Evolutionary conservation across 2,329 filamentous ascomycete species (phyloP).

Genomic region (Chaetomium sp.): DNA sequence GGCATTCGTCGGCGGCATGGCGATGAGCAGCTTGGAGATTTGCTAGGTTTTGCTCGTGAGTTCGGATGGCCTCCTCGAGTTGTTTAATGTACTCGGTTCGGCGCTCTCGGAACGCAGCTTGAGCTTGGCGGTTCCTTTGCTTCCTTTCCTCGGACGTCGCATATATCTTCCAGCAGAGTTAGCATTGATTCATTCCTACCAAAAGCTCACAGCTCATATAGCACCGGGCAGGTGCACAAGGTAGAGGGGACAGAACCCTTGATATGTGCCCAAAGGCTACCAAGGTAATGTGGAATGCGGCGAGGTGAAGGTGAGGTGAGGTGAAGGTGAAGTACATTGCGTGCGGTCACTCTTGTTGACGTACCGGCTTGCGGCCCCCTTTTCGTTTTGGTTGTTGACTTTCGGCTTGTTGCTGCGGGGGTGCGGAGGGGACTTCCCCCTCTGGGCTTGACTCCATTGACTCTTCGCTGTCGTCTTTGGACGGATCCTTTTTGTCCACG

Average conservation of each 20-base stretch:
- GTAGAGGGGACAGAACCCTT: slow-evolving; percentile 3
- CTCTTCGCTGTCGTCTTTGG: slow-evolving; percentile 55
- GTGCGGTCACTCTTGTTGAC: slow-evolving; percentile 24
- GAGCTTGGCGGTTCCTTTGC: slow-evolving; percentile 92
- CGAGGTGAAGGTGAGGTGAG: too few relatives aligned
- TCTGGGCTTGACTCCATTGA: slow-evolving; percentile 56
- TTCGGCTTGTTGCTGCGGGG: slow-evolving; percentile 40
- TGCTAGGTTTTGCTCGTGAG: slow-evolving; percentile 90
- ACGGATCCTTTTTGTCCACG: slow-evolving; percentile 53
- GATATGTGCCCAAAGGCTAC: background rate
- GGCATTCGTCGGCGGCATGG: slow-evolving; percentile 88
- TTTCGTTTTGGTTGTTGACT: slow-evolving; percentile 80
- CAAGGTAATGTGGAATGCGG: background rate
- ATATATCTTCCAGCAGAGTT: slow-evolving; percentile 64
- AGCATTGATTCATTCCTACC: slow-evolving; percentile 1
- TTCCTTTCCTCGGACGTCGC: slow-evolving; percentile 98
- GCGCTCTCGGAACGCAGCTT: slow-evolving; percentile 93
- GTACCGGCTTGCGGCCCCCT: slow-evolving; percentile 93
- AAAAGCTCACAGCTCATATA: background rate
- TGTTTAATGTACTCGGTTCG: slow-evolving; percentile 99
- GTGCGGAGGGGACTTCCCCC: slow-evolving; percentile 39
- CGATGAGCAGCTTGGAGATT: slow-evolving; percentile 91
- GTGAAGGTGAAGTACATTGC: slow-evolving; percentile 1
- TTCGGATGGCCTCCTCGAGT: slow-evolving; percentile 92
- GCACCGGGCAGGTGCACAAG: slow-evolving; percentile 1